These are phyloP conservation scores for Solanum lycopersicoides DNA, from an alignment of 257 asterid species.

Conservation along the genomic window DNA sequence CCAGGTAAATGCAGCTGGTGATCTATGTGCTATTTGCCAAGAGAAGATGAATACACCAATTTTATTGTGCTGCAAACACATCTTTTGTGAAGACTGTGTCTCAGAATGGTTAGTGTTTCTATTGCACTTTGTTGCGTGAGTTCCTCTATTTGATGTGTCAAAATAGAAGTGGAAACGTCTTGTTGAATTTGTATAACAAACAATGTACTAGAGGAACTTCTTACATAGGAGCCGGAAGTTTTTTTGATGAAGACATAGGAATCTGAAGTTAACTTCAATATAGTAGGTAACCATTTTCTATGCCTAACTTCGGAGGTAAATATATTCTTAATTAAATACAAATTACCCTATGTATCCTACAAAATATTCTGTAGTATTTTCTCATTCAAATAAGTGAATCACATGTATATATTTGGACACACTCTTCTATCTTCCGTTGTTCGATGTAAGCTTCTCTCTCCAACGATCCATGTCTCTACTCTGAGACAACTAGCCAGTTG, in stretches of 20 bases:
- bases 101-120: constrained; percentile 50
- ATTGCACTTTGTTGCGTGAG: background rate
- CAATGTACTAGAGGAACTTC: background rate
- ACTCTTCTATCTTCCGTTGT: background rate
- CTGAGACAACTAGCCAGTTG: background rate
- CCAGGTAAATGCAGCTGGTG: constrained; percentile 62
- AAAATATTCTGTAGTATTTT: background rate
- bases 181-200: background rate
- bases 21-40: constrained; percentile 69
- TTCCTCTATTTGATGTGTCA: background rate
- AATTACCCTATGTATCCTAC: background rate
- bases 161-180: background rate
- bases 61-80: constrained; percentile 52
- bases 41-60: constrained; percentile 64
- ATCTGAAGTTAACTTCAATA: background rate
- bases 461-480: background rate
- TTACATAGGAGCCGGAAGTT: background rate
- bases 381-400: background rate
- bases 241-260: background rate
- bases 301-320: background rate
- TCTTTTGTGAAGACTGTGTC: constrained; percentile 71
- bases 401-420: background rate
- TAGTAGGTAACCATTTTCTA: background rate
- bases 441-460: background rate
- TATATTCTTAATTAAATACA: background rate